Evolutionary conservation across 768 basidiomycete species (phyloP).

Genomic region (Termitomyces sp.): DNA sequence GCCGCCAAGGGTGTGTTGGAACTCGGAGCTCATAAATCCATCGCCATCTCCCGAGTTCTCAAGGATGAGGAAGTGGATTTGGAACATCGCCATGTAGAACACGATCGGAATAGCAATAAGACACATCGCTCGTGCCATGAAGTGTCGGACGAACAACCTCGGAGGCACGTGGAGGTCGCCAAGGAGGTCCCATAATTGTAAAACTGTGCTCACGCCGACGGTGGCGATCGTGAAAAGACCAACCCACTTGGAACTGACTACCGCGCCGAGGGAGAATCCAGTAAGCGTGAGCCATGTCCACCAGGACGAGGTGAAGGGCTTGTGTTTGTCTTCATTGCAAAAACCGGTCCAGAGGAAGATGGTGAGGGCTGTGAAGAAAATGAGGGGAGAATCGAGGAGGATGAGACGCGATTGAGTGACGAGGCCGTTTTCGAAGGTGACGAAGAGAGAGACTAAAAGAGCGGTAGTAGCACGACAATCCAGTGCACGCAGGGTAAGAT

Average conservation of each 20-base stretch:
- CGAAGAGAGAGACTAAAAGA: slow-evolving; percentile 83
- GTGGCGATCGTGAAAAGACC: slow-evolving; percentile 98
- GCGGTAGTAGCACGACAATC: slow-evolving; percentile 92
- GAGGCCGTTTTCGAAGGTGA: slow-evolving; percentile 96
- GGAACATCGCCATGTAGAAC: slow-evolving; percentile 98
- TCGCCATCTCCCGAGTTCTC: slow-evolving; percentile 94
- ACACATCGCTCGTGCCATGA: slow-evolving; percentile 85
- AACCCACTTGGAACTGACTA: slow-evolving; percentile 96
- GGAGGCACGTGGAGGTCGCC: slow-evolving; percentile 84
- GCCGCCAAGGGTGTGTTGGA: slow-evolving; percentile 92
- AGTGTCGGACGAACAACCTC: slow-evolving; percentile 76
- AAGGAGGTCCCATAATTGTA: slow-evolving; percentile 86
- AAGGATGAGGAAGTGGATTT: slow-evolving; percentile 89
- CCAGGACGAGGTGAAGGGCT: slow-evolving; percentile 84
- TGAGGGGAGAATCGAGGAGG: slow-evolving; percentile 95
- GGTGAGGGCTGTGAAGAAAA: slow-evolving; percentile 96
- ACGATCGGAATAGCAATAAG: slow-evolving; percentile 80
- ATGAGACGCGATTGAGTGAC: slow-evolving; percentile 96
- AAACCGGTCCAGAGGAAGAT: slow-evolving; percentile 87
- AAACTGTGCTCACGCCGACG: slow-evolving; percentile 78
- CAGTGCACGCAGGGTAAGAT: slow-evolving; percentile 90
- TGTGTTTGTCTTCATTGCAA: slow-evolving; percentile 83
- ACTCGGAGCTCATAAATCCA: slow-evolving; percentile 99
- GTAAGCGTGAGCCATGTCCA: slow-evolving; percentile 91
- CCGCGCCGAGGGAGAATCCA: slow-evolving; percentile 89